phyloP scores from a whole-genome alignment of 495 filamentous ascomycete genomes.

The Penicillium waksmanii region DNA sequence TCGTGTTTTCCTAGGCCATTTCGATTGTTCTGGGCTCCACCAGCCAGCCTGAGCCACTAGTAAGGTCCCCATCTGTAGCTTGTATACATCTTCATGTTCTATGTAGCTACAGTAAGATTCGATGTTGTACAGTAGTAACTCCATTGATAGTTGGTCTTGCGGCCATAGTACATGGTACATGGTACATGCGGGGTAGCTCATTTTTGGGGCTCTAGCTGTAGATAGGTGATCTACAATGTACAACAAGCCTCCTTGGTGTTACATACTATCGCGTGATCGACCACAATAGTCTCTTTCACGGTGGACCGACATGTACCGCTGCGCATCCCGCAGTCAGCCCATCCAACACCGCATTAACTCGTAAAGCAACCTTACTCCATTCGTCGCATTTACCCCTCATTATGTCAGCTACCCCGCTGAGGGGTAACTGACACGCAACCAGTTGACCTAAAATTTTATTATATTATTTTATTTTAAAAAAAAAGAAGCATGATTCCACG shows the following conservation, averaged over 20 bases:
- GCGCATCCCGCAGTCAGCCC: not conserved
- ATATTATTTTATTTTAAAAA: too few species aligned
- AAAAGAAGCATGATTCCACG: not conserved
- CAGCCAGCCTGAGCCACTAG: not conserved
- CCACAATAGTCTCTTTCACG: not conserved
- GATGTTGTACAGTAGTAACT: too few species aligned
- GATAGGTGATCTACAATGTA: not conserved
- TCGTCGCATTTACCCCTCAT: too few species aligned
- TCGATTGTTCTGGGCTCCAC: not conserved
- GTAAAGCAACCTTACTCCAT: too few species aligned
- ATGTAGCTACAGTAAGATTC: too few species aligned
- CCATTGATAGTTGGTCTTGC: not conserved
- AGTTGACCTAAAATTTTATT: too few species aligned
- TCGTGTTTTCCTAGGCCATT: constrained; percentile 9
- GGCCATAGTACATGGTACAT: not conserved
- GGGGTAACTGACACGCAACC: constrained; percentile 15
- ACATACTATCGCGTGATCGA: not conserved
- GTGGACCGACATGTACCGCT: not conserved
- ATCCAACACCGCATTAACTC: not conserved
- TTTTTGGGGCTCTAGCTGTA: not conserved
- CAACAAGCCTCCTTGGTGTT: not conserved
- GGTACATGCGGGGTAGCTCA: constrained; percentile 12
- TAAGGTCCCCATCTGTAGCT: not conserved
- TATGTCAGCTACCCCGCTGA: constrained; percentile 11
- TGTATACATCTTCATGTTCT: not conserved